Evolutionary conservation across 2,329 filamentous ascomycete species (phyloP), one percentile per base, ranked within the genome.

Genomic region (Colletotrichum sublineola): DNA sequence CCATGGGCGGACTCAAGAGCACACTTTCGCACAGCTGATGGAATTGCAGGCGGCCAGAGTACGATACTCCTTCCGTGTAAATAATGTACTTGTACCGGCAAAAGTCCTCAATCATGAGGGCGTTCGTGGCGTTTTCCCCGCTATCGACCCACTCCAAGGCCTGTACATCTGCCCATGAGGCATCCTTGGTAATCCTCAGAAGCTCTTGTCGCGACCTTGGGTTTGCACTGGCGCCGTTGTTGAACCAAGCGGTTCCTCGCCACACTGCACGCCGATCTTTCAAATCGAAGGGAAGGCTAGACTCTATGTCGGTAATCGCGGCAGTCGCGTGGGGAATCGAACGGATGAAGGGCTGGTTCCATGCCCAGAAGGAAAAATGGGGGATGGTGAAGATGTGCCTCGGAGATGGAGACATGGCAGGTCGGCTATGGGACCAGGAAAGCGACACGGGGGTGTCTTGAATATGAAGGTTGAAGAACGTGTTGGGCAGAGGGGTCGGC

Each of bases 301-400:
- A 57, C 69, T 88, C 86, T 57, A 87, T 75, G 0, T 18, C 24
- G 4, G 78, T 46, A 66, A 86, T 85, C 63, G 80, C 80, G 0
- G 56, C 44, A 0, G 84, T 76, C 0, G 84, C 86, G 61, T 82
- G 79, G 14, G 79, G 74, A 18, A 87, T 76, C 8, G 84, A 84
- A 7, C 82, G 82, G 77, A 85, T 86, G 81, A 86, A 86, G 65
- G 83, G 84, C 57, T 87, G 81, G 31, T 84, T 80, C 87, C 87
- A 89, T 7, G 85, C 83, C 85, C 85, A 89, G 80, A 85, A 87
- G 76, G 82, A 83, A 82, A 87, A 91, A 80, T 87, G 88, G 68
- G 87, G 87, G 80, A 89, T 86, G 5, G 87, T 77, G 79, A 87
- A 89, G 70, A 81, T 81, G 46, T 83, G 83, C 68, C 71, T 77